Evolutionary conservation across 2,329 filamentous ascomycete species (phyloP).

Genomic region (Cordyceps farinosa): DNA sequence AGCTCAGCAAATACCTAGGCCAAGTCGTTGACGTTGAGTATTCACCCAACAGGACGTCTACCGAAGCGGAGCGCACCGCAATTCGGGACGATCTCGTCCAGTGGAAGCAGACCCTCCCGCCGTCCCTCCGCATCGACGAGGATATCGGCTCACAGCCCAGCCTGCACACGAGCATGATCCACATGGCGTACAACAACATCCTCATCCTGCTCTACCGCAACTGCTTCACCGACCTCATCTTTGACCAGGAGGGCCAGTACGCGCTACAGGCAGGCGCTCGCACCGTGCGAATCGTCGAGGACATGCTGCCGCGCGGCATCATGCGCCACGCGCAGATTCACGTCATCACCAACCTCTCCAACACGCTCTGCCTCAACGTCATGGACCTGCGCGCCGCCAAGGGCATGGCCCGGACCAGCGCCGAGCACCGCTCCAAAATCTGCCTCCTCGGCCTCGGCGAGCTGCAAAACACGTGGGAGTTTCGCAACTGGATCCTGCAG

Average conservation of each 20-base stretch:
- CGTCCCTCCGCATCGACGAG: conserved; percentile 16
- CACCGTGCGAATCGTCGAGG: conserved; percentile 45
- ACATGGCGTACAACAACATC: conserved; percentile 45
- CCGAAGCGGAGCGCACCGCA: conserved; percentile 32
- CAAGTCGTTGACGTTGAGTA: conserved; percentile 20
- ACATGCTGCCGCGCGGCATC: conserved; percentile 41
- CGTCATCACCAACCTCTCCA: conserved; percentile 46
- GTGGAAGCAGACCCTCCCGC: conserved; percentile 39
- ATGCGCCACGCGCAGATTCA: conserved; percentile 43
- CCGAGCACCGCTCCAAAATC: conserved; percentile 46
- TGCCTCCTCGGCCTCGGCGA: conserved; percentile 46
- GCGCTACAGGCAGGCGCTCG: conserved; percentile 43
- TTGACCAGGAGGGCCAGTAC: conserved; percentile 34
- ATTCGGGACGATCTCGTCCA: conserved; percentile 33
- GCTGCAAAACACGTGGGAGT: conserved; percentile 46
- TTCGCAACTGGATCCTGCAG: conserved; percentile 46
- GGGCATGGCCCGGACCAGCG: conserved; percentile 39
- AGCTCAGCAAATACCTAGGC: conserved; percentile 28
- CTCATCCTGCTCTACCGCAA: conserved; percentile 43
- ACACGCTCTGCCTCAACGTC: conserved; percentile 46
- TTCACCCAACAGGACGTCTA: conserved; percentile 15
- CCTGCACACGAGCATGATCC: conserved; percentile 39
- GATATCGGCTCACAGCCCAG: conserved; percentile 29
- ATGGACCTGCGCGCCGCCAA: conserved; percentile 37
- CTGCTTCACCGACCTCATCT: conserved; percentile 36